Evolutionary conservation across 495 filamentous ascomycete species (phyloP), one percentile per base, ranked within the genome.

Genomic region (Aspergillus bridgeri): DNA sequence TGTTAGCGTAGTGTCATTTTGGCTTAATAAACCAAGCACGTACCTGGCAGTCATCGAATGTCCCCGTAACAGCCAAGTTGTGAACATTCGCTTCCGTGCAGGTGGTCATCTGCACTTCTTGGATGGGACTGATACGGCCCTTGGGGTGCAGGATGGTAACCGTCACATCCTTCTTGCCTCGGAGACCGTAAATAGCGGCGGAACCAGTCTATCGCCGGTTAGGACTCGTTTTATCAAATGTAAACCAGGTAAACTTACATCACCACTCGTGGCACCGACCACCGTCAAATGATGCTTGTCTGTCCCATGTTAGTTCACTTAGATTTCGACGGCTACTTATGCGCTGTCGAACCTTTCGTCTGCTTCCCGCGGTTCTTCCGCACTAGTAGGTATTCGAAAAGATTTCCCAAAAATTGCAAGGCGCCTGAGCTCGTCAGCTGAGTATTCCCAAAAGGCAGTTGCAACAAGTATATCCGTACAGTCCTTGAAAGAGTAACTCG

Each of bases 91-190:
- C 73, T 65, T 97, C 94, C 21, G 88, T 71, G 54, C 90, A 85
- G 0, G 92, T 94, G 1, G 91, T 96, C 94, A 98, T 97, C 75
- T 98, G 94, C 3, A 86, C 88, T 71, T 96, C 89, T 68, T 97
- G 94, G 55, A 97, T 87, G 2, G 91, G 87, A 64, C 83, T 89
- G 45, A 96, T 84, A 51, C 86, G 83, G 29, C 90, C 93, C 60
- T 90, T 87, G 6, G 94, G 94, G 70, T 89, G 85, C 53, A 96
- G 75, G 63, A 98, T 97, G 73, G 91, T 89, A 7, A 97, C 85
- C 0, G 89, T 90, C 6, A 97, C 86, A 79, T 98, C 94, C 72
- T 93, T 92, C 83, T 98, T 98, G 23, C 91, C 90, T n/a, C 92
- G 78, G 6, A 98, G 81, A n/a, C 94, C 94, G 68, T 96, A 96